A percentile compares a stretch with the other conserved stretches of the same genome.
These are phyloP conservation scores for Leishmania aethiopica DNA, from an alignment of 208 protist species.

Conservation along the genomic window DNA sequence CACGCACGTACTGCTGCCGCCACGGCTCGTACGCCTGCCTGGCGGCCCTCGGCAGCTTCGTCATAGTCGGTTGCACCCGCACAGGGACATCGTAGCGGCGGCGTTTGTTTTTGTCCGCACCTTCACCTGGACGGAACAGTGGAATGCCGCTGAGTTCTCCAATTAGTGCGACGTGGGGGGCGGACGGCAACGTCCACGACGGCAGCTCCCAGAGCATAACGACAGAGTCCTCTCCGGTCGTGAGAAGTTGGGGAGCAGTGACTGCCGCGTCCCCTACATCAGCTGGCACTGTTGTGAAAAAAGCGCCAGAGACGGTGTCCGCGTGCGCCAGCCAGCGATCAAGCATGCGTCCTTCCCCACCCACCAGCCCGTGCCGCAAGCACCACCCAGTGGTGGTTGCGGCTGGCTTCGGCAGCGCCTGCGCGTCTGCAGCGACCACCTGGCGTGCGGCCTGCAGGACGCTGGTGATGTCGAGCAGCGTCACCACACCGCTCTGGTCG, in stretches of 20 bases:
- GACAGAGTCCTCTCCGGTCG: conserved; percentile 17
- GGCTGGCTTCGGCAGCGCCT: neutral
- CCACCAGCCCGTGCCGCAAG: conserved; percentile 19
- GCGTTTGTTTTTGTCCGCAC: neutral
- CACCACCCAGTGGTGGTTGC: neutral
- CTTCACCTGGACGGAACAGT: conserved; percentile 3
- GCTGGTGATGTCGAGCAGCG: conserved; percentile 57
- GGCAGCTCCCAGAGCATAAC: conserved; percentile 23
- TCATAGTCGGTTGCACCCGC: conserved; percentile 5
- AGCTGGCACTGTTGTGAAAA: conserved; percentile 3
- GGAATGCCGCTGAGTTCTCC: neutral
- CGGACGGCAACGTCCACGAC: neutral
- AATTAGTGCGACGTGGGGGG: neutral
- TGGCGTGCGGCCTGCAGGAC: conserved; percentile 25
- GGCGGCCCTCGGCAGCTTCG: conserved; percentile 13
- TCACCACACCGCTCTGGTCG: conserved; percentile 48
- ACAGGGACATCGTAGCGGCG: neutral
- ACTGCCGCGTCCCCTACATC: neutral
- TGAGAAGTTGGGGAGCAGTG: conserved; percentile 8
- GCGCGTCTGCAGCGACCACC: conserved; percentile 1
- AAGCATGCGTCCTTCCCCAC: conserved; percentile 35
- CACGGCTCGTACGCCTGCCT: conserved; percentile 20
- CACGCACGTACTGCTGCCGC: conserved; percentile 24
- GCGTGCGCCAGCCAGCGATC: conserved; percentile 79
- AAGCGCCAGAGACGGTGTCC: conserved; percentile 50